Percentiles rank a stretch among this genome's conserved stretches.
Conservation (phyloP, 108 stramenopile species). For the Nitzschia putrida region DNA sequence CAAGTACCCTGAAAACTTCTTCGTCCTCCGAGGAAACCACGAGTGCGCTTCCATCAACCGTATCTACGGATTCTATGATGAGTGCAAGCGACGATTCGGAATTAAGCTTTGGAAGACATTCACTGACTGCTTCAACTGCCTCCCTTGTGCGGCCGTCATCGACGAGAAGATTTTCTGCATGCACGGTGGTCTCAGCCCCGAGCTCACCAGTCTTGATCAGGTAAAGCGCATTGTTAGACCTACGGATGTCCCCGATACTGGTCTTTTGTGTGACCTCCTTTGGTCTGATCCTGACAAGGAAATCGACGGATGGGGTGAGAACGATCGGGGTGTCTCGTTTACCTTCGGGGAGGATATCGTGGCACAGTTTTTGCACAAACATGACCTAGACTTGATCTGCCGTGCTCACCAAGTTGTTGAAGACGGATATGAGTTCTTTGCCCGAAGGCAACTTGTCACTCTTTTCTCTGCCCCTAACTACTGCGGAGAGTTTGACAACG, state of each 20-base stretch:
- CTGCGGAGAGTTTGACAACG: conserved; percentile 99
- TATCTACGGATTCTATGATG: conserved; percentile 99
- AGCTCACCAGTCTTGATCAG: conserved; percentile 95
- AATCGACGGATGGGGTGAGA: conserved; percentile 99
- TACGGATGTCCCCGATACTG: conserved; percentile 99
- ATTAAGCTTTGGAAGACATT: conserved; percentile 99
- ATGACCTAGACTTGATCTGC: conserved; percentile 99
- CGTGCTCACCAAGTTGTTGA: conserved; percentile 99
- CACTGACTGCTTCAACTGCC: conserved; percentile 99
- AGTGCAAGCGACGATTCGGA: conserved; percentile 96
- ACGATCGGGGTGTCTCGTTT: conserved; percentile 99
- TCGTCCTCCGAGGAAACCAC: conserved; percentile 98
- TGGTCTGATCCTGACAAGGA: conserved; percentile 99
- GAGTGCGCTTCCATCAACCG: conserved; percentile 99
- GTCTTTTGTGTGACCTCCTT: conserved; percentile 97
- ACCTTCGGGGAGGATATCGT: conserved; percentile 99
- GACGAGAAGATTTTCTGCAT: conserved; percentile 99
- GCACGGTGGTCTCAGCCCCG: conserved; percentile 97
- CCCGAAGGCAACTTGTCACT: conserved; percentile 97
- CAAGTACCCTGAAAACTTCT: conserved; percentile 99
- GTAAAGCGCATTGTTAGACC: conserved; percentile 95
- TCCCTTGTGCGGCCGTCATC: conserved; percentile 98
- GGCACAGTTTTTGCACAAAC: conserved; percentile 93
- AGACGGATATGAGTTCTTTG: conserved; percentile 99
- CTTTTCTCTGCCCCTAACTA: conserved; percentile 99